A percentile compares a stretch with the other conserved stretches of the same genome.
These are phyloP conservation scores for Endothia cerciana DNA, from an alignment of 2,329 filamentous ascomycete species.

Conservation along the genomic window DNA sequence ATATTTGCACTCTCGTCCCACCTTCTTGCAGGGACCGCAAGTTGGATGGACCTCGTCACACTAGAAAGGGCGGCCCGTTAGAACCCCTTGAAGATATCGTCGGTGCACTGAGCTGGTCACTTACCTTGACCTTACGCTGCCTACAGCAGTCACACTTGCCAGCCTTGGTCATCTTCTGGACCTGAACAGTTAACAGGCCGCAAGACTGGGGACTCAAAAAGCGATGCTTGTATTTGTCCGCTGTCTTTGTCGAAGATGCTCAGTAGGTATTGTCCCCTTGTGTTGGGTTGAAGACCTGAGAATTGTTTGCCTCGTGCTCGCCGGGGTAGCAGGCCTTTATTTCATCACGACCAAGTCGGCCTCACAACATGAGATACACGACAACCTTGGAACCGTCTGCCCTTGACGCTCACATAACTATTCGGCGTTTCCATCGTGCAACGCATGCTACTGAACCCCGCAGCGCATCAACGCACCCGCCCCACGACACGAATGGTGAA, in stretches of 20 bases:
- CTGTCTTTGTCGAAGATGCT: neutral
- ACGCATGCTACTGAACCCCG: neutral
- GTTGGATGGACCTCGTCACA: conserved; percentile 1
- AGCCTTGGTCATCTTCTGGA: conserved; percentile 3
- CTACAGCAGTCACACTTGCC: conserved; percentile 11
- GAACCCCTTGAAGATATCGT: no score
- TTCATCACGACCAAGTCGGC: neutral
- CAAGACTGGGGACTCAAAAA: neutral
- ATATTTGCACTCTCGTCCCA: neutral
- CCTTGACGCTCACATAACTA: neutral
- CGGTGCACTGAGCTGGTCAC: neutral
- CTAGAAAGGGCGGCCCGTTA: neutral
- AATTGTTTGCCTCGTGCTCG: neutral
- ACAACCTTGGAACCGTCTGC: no score
- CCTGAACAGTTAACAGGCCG: neutral
- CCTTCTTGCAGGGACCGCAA: conserved; percentile 2
- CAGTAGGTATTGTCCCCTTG: neutral
- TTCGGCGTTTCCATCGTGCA: neutral
- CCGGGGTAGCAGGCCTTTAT: neutral
- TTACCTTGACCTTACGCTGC: conserved; percentile 5
- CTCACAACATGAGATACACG: neutral
- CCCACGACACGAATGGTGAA: conserved; percentile 1
- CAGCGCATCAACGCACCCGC: neutral
- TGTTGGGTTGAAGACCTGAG: neutral
- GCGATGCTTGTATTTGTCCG: neutral